These are phyloP conservation scores for Papiliotrema laurentii DNA, from an alignment of 1,284 basidiomycete genomes.

Conservation along the genomic window DNA sequence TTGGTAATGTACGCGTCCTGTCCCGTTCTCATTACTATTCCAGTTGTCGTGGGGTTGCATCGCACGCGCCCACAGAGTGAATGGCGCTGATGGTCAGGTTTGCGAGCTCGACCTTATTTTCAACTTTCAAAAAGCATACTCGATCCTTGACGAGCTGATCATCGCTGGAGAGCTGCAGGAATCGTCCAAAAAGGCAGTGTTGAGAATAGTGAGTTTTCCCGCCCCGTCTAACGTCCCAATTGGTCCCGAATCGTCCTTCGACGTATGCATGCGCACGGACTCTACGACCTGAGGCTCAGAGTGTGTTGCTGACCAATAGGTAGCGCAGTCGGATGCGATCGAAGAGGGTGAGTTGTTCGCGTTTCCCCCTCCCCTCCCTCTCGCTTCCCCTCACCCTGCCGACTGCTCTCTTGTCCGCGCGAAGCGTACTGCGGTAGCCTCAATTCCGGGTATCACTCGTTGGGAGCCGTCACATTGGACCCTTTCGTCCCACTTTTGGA, in stretches of 20 bases:
- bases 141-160: constrained; percentile 97
- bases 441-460: too few species aligned
- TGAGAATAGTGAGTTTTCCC: constrained; percentile 66
- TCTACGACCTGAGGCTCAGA: not conserved
- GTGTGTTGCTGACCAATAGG: constrained; percentile 49
- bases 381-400: too few species aligned
- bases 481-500: too few species aligned
- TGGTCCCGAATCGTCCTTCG: constrained; percentile 7
- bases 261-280: not conserved
- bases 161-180: constrained; percentile 98
- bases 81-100: constrained; percentile 56
- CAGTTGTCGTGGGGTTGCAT: too few species aligned
- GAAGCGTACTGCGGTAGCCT: too few species aligned
- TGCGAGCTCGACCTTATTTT: constrained; percentile 97
- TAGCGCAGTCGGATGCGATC: constrained; percentile 51
- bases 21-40: not conserved
- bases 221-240: constrained; percentile 49
- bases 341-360: constrained; percentile 50
- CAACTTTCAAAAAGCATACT: constrained; percentile 97
- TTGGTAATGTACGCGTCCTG: constrained; percentile 75
- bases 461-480: too few species aligned
- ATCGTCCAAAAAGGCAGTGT: constrained; percentile 95
- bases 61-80: too few species aligned
- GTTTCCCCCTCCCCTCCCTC: too few species aligned
- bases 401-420: too few species aligned